Conservation (phyloP, 176 grass and related monocot species). For the Aegilops umbellulata region DNA sequence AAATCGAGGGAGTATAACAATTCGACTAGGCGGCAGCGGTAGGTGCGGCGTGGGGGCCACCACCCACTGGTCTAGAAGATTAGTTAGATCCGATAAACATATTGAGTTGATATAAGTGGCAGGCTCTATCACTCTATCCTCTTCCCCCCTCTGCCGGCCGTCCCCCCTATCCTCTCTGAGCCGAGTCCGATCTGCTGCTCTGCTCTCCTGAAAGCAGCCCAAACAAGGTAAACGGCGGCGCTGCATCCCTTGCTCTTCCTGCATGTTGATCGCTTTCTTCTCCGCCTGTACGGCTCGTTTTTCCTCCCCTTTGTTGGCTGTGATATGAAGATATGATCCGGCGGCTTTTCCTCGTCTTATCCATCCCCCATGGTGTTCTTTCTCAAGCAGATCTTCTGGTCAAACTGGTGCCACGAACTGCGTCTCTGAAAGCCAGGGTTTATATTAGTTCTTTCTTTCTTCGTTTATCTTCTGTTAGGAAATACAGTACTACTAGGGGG, state of each 20-base stretch:
- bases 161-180: too few relatives aligned
- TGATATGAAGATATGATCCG: neutral
- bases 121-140: slow-evolving; percentile 14
- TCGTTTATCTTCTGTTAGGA: neutral
- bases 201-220: neutral
- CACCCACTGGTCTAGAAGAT: neutral
- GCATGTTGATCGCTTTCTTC: neutral
- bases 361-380: neutral
- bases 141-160: neutral
- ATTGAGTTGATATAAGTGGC: neutral
- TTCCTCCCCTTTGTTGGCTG: neutral
- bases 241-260: neutral
- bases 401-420: neutral
- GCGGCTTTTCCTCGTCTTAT: too few relatives aligned
- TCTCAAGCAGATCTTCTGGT: neutral
- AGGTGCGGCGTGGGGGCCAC: neutral
- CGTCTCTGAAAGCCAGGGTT: neutral
- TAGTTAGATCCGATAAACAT: neutral
- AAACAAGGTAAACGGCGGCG: neutral
- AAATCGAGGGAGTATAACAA: neutral
- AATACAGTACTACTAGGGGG: neutral
- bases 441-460: neutral
- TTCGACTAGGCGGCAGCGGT: neutral
- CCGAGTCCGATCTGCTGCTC: neutral
- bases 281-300: neutral